Evolutionary conservation across 345 rosid species (phyloP).

Genomic region (Ceriops tagal): DNA sequence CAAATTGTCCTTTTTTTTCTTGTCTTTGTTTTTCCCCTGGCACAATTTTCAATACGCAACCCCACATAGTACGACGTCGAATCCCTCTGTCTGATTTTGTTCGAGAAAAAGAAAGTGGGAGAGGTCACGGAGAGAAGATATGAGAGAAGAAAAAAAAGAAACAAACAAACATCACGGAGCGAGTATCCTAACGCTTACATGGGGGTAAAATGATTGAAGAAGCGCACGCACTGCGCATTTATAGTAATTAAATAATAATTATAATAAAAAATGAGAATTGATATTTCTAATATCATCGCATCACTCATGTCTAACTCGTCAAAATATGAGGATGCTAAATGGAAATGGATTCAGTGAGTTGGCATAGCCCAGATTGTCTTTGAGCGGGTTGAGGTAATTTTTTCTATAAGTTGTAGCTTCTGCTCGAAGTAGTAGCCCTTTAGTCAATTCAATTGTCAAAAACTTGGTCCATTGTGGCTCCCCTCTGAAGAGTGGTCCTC

Average conservation of each 20-base stretch:
- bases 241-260: too few relatives aligned
- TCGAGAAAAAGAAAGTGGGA: background rate
- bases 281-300: too few relatives aligned
- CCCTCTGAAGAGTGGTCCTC: background rate
- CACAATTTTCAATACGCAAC: slow-evolving; percentile 9
- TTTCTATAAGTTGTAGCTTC: background rate
- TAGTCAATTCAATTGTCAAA: slow-evolving; percentile 4
- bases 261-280: too few relatives aligned
- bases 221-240: too few relatives aligned
- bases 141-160: too few relatives aligned
- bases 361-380: background rate
- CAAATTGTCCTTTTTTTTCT: background rate
- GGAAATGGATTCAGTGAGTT: too few relatives aligned
- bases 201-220: too few relatives aligned
- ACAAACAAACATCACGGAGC: too few relatives aligned
- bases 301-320: too few relatives aligned
- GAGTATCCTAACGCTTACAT: too few relatives aligned
- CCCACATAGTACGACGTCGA: background rate
- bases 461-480: background rate
- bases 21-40: background rate
- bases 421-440: background rate
- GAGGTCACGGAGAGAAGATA: too few relatives aligned
- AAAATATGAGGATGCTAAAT: too few relatives aligned
- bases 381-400: background rate
- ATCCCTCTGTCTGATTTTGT: background rate